Percentiles rank a stretch among this genome's conserved stretches.
Conservation (phyloP, 2,329 filamentous ascomycete genomes). For the Bipolaris zeicola region DNA sequence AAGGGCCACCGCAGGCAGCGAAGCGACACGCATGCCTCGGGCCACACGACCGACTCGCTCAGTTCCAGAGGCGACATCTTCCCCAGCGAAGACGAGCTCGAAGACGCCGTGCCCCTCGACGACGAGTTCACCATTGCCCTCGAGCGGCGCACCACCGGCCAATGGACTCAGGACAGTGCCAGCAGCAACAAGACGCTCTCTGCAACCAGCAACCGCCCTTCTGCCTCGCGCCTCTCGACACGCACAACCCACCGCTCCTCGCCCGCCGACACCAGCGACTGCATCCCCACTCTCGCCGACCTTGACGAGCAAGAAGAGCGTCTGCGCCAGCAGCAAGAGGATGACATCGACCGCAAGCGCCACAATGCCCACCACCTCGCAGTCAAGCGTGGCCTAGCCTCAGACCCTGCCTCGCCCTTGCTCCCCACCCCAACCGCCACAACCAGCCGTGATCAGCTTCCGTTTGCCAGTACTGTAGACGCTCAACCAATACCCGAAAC, state of each 20-base stretch:
- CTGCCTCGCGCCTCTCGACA: constrained; percentile 55
- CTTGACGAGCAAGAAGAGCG: constrained; percentile 64
- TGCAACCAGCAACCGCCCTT: constrained; percentile 50
- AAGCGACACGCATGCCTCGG: constrained; percentile 79
- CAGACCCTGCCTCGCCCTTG: constrained; percentile 23
- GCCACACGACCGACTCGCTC: constrained; percentile 81
- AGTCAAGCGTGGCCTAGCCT: constrained; percentile 57
- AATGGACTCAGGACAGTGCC: constrained; percentile 69
- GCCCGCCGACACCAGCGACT: constrained; percentile 31
- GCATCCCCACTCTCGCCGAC: constrained; percentile 58
- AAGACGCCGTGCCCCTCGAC: constrained; percentile 89
- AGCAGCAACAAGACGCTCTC: constrained; percentile 67
- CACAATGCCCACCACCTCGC: constrained; percentile 62
- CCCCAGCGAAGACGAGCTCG: constrained; percentile 82
- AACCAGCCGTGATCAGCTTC: background rate
- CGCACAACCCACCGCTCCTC: constrained; percentile 41
- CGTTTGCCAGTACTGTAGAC: constrained; percentile 34
- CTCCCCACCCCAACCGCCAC: constrained; percentile 27
- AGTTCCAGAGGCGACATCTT: constrained; percentile 90
- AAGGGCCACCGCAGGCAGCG: constrained; percentile 62
- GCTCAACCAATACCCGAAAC: constrained; percentile 41
- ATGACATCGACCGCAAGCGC: constrained; percentile 58
- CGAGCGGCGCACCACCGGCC: constrained; percentile 68
- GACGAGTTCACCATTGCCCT: constrained; percentile 90
- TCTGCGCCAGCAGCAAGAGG: constrained; percentile 61